phyloP scores from a whole-genome alignment of 2,329 filamentous ascomycete genomes.

The Pseudogymnoascus destructans region DNA sequence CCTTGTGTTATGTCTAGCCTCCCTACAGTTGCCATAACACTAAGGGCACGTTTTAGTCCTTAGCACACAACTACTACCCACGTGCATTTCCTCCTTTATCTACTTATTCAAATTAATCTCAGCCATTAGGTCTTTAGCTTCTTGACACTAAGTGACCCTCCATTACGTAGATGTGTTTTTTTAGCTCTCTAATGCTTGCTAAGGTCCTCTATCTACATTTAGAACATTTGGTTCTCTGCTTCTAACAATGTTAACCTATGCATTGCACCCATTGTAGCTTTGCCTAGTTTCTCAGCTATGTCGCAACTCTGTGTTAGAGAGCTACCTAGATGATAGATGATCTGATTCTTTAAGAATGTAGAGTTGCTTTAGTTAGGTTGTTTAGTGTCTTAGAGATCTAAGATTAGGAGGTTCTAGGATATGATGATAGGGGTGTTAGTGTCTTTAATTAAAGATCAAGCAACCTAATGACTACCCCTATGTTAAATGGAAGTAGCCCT shows the following conservation, averaged over 20 bases:
- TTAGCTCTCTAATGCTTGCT: no score
- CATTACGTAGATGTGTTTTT: neutral
- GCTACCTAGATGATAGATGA: neutral
- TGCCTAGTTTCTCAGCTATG: slow-evolving; percentile 12
- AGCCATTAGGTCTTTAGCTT: neutral
- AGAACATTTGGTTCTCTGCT: neutral
- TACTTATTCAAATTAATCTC: neutral
- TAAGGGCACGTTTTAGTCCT: neutral
- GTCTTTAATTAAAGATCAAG: no score
- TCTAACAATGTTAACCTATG: slow-evolving; percentile 1
- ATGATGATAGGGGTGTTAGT: no score
- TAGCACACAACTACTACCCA: no score
- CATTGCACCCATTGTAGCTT: slow-evolving; percentile 12
- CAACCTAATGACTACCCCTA: no score
- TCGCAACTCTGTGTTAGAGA: slow-evolving; percentile 5
- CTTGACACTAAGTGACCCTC: neutral
- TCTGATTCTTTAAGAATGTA: neutral
- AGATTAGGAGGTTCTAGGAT: no score
- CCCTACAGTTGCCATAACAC: no score
- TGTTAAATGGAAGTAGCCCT: slow-evolving; percentile 12
- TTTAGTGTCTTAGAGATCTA: no score
- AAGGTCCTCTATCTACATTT: no score
- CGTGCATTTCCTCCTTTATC: no score
- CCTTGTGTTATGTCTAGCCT: no score
- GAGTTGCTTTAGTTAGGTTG: no score